phyloP scores from a whole-genome alignment of 176 grass and related monocot genomes.

The Carex littledalei region DNA sequence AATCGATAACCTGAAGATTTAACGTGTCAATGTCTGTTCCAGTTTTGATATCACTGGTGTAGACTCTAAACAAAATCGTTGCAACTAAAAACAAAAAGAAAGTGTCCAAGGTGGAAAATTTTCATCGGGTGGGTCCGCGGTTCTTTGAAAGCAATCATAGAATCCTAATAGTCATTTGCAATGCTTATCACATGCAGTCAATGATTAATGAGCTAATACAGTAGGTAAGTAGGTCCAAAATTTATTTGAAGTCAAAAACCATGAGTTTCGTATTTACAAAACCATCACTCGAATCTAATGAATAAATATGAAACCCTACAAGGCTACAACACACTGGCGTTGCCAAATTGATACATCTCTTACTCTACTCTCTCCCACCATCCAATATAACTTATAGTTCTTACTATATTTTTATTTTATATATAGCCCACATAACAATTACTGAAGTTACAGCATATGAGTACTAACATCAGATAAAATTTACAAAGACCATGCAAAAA shows the following conservation, averaged over 20 bases:
- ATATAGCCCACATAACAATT: background rate
- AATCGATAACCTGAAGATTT: too few species aligned
- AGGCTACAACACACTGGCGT: background rate
- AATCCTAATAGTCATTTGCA: background rate
- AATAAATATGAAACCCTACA: slow-evolving; percentile 2
- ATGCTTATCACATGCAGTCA: background rate
- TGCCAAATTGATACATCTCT: background rate
- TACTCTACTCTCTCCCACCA: background rate
- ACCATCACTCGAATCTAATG: background rate
- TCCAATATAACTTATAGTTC: slow-evolving; percentile 5
- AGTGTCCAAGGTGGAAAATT: background rate
- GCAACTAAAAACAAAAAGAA: background rate
- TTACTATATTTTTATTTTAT: slow-evolving; percentile 10
- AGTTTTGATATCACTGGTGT: too few species aligned
- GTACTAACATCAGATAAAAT: slow-evolving; percentile 17
- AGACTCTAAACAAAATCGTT: too few species aligned
- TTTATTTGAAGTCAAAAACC: background rate
- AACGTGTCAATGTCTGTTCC: too few species aligned
- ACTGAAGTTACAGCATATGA: background rate
- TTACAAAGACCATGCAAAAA: background rate
- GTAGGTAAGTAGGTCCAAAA: background rate
- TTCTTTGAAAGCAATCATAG: background rate
- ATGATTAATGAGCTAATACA: background rate
- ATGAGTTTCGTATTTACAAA: slow-evolving; percentile 9
- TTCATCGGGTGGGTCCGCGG: background rate